Conservation (phyloP, 73 alveolate species). For the Tetrahymena borealis region DNA sequence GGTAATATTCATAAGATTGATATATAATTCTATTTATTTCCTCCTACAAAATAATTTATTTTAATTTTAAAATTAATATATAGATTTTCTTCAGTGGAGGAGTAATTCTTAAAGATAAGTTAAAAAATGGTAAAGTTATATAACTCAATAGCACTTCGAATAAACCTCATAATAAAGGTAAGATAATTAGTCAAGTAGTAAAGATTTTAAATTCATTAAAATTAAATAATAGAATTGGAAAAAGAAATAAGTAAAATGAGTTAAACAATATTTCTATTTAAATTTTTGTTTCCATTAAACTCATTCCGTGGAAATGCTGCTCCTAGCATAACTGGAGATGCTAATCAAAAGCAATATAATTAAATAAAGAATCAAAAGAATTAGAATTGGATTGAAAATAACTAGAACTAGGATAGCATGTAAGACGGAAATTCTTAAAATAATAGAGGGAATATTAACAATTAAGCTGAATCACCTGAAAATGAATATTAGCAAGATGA, state of each 20-base stretch:
- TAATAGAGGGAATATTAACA: neutral
- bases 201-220: neutral
- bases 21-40: too few species aligned
- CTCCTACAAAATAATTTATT: slow-evolving; percentile 7
- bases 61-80: neutral
- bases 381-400: neutral
- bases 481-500: neutral
- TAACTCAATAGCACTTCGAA: slow-evolving; percentile 32
- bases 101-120: slow-evolving; percentile 74
- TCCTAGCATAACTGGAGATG: neutral
- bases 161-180: slow-evolving; percentile 2
- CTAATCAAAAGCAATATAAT: neutral
- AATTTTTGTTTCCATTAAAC: slow-evolving; percentile 70
- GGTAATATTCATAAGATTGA: slow-evolving; percentile 40
- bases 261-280: slow-evolving; percentile 84
- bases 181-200: neutral
- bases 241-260: slow-evolving; percentile 68
- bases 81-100: slow-evolving; percentile 83
- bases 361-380: neutral
- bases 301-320: neutral
- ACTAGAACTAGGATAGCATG: neutral
- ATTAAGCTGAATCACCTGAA: too few species aligned
- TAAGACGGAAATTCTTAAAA: too few species aligned
- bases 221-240: slow-evolving; percentile 55
- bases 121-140: slow-evolving; percentile 64